Evolutionary conservation across 331 rosid species (phyloP).

Genomic region (Rhamnella rubrinervis): DNA sequence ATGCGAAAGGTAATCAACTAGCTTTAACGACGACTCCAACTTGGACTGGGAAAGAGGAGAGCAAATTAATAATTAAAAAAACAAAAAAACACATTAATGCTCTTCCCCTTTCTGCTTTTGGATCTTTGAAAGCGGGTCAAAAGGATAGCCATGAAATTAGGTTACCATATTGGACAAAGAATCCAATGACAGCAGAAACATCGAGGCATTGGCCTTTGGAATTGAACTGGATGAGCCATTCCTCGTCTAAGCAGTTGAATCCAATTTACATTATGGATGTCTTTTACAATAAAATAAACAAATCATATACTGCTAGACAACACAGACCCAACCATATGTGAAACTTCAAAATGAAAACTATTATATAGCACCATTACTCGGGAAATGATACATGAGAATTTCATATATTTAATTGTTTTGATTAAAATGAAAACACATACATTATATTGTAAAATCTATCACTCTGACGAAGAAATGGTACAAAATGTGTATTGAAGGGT

Average conservation of each 20-base stretch:
- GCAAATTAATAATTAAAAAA: no score
- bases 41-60: not conserved
- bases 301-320: no score
- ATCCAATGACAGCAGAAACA: slow-evolving; percentile 1
- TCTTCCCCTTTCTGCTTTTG: no score
- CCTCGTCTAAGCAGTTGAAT: no score
- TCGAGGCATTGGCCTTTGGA: no score
- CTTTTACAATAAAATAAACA: no score
- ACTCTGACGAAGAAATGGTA: slow-evolving; percentile 12
- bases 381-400: not conserved
- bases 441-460: slow-evolving; percentile 21
- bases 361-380: not conserved
- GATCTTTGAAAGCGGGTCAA: no score
- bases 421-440: slow-evolving; percentile 1
- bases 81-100: no score
- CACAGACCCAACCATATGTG: no score
- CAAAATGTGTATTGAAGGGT: slow-evolving; percentile 22
- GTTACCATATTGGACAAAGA: slow-evolving; percentile 2
- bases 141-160: not conserved
- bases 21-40: not conserved
- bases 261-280: no score
- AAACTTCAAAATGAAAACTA: not conserved
- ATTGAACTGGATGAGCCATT: no score
- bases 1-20: not conserved
- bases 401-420: not conserved